Evolutionary conservation across 257 asterid genomes (phyloP), one percentile per base, ranked within the genome.

Genomic region (Nyctanthes arbortristis): DNA sequence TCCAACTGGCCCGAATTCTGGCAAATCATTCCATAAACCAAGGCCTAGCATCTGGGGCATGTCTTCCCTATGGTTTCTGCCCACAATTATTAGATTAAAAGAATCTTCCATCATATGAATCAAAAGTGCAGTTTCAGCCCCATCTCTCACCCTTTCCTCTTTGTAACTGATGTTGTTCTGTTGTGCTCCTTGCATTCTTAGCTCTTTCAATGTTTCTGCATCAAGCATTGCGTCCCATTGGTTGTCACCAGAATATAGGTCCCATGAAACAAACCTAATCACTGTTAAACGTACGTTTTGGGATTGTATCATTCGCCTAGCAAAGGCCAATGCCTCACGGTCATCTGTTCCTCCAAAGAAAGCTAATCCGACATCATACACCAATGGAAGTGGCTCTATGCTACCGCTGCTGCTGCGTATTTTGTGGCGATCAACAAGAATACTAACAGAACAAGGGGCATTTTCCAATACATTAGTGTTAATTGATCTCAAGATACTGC

Each of bases 211-310:
- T 13, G 87, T 73, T 63, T 90, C 98, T 0, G 91, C 91, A 29
- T 93, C 97, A 14, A 90, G 79, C 5, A 90, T 86, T 0, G 95
- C 95, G 11, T 93, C 96, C 98, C 98, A 90, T 36, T 88, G 95
- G 86, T 71, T 84, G 37, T 85, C 89, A 1, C 81, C 85, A 1
- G 83, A 70, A 20, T 65, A 72, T 0, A 79, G 68, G 43, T 90
- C 98, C 87, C 84, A 75, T 0, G 98, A 73, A 5, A 88, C 89
- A 30, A 84, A 86, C 40, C 95, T 72, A 2, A 93, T 78, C 9
- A 88, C 90, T 0, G 95, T 88, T 76, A 93, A 49, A 30, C 77
- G 76, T 28, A 90, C 69, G 4, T 61, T 84, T 0, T 85, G 79
- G 4, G 91, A 85, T 9, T 76, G 71, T 3, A 90, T 90, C 96